A percentile compares a stretch with the other conserved stretches of the same genome.
phyloP scores from a whole-genome alignment of 2,329 filamentous ascomycete genomes.

The Arthrobotrys entomopaga region DNA sequence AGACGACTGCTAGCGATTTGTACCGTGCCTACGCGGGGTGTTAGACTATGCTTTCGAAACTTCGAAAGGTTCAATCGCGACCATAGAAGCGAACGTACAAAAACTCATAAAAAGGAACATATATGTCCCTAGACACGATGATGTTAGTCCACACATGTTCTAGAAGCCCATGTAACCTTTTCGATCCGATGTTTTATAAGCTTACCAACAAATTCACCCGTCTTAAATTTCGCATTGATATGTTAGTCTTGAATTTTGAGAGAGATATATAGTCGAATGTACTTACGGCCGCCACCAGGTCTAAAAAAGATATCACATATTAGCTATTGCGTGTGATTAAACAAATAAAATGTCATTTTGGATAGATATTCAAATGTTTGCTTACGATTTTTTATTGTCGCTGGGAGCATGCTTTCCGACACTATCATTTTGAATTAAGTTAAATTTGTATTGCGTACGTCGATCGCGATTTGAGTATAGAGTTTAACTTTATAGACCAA shows the following conservation, averaged over 20 bases:
- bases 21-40: slow-evolving; percentile 13
- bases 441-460: neutral
- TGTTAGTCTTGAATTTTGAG: neutral
- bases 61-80: neutral
- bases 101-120: slow-evolving; percentile 48
- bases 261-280: neutral
- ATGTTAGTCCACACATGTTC: neutral
- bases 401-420: slow-evolving; percentile 25
- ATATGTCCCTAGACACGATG: slow-evolving; percentile 30
- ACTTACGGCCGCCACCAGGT: slow-evolving; percentile 48
- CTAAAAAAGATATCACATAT: slow-evolving; percentile 15
- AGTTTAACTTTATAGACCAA: neutral
- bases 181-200: neutral
- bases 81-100: slow-evolving; percentile 12
- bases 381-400: slow-evolving; percentile 48
- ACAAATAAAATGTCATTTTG: neutral
- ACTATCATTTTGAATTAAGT: slow-evolving; percentile 3
- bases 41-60: neutral
- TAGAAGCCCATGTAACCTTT: no score
- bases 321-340: neutral
- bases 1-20: slow-evolving; percentile 30
- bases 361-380: neutral
- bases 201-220: slow-evolving; percentile 48
- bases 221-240: slow-evolving; percentile 9
- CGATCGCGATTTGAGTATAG: neutral